Evolutionary conservation across 352 stramenopile genomes (phyloP).

Genomic region (Blastocystis sp.): DNA sequence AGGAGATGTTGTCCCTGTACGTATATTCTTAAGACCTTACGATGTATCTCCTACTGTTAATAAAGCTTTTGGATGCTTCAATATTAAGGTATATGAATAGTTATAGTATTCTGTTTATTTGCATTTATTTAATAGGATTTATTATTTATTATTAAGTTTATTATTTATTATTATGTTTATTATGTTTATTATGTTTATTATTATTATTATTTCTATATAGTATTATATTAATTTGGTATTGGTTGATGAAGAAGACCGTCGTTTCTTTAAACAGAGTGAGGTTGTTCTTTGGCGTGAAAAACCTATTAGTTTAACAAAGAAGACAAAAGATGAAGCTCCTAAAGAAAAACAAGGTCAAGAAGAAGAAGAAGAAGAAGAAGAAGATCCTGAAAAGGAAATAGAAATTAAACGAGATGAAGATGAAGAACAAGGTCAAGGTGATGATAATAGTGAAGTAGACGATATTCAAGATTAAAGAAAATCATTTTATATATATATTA

Average conservation of each 20-base stretch:
- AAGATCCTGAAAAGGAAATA: too few species aligned
- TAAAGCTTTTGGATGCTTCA: conserved; percentile 55
- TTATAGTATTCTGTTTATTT: neutral
- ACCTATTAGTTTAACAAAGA: conserved; percentile 37
- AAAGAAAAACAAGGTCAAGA: too few species aligned
- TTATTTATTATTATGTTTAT: too few species aligned
- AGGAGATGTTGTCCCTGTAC: conserved; percentile 78
- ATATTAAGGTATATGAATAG: conserved; percentile 37
- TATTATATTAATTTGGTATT: conserved; percentile 95
- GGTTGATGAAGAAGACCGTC: conserved; percentile 91
- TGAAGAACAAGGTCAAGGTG: too few species aligned
- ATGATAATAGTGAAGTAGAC: too few species aligned
- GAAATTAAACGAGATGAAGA: too few species aligned
- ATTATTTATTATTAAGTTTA: conserved; percentile 69
- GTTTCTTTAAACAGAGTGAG: conserved; percentile 98
- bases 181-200: too few species aligned
- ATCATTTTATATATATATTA: too few species aligned
- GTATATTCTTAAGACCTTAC: conserved; percentile 66
- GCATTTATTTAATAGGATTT: conserved; percentile 50
- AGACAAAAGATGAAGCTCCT: neutral
- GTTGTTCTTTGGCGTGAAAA: conserved; percentile 77
- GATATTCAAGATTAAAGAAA: too few species aligned
- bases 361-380: too few species aligned
- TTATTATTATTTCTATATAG: too few species aligned
- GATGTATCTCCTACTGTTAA: conserved; percentile 58